These are phyloP conservation scores for Blastobotrys chiropterorum DNA, from an alignment of 805 yeast genomes.

Conservation along the genomic window DNA sequence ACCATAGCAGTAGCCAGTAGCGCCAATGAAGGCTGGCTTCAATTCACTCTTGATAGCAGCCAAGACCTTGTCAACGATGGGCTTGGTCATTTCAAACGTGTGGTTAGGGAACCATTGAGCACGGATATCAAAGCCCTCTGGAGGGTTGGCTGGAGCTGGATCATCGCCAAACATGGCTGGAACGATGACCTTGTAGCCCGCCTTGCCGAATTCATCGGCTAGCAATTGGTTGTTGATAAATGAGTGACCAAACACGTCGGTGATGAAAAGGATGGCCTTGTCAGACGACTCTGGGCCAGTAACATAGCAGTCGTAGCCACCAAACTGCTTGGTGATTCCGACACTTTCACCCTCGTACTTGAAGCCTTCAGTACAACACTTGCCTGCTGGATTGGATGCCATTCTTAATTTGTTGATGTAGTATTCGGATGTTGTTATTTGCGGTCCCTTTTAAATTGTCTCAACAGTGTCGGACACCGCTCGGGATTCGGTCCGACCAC, in stretches of 20 bases:
- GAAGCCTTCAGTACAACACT: slow-evolving; percentile 31
- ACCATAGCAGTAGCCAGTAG: slow-evolving; percentile 81
- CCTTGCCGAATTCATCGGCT: slow-evolving; percentile 46
- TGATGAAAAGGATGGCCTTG: slow-evolving; percentile 49
- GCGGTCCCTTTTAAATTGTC: too few species aligned
- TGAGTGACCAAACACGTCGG: slow-evolving; percentile 66
- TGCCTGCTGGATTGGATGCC: slow-evolving; percentile 31
- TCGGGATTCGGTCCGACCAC: too few species aligned
- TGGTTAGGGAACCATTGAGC: slow-evolving; percentile 52
- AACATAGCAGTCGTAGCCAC: slow-evolving; percentile 39
- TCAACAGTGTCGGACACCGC: too few species aligned
- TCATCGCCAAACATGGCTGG: slow-evolving; percentile 71
- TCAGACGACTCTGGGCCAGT: slow-evolving; percentile 41
- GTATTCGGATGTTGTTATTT: too few species aligned
- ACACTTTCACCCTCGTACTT: slow-evolving; percentile 22
- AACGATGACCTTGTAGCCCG: slow-evolving; percentile 58
- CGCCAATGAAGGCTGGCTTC: slow-evolving; percentile 45
- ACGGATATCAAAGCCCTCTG: slow-evolving; percentile 21
- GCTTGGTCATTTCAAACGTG: slow-evolving; percentile 40
- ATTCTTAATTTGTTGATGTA: slow-evolving; percentile 14
- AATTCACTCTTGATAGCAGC: slow-evolving; percentile 38
- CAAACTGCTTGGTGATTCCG: slow-evolving; percentile 23
- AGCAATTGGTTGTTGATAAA: slow-evolving; percentile 49
- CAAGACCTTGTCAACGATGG: slow-evolving; percentile 46
- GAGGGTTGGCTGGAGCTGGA: slow-evolving; percentile 34